phyloP scores from a whole-genome alignment of 202 grass and related monocot genomes.

The Setaria viridis region DNA sequence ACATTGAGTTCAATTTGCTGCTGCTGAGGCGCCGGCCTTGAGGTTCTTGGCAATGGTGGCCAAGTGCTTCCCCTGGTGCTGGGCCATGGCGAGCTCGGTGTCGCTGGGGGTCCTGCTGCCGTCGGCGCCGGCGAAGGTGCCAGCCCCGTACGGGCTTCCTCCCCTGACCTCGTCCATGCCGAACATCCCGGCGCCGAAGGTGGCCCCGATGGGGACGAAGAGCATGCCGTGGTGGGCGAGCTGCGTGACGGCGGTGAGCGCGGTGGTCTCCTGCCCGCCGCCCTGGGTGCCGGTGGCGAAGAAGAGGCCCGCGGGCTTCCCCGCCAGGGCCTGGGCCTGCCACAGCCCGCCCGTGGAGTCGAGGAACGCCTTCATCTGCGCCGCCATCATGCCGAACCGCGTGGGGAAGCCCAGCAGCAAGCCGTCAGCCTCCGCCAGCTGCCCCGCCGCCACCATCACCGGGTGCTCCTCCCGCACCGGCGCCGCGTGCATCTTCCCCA shows the following conservation, averaged over 20 bases:
- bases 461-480: not conserved
- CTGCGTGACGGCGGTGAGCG: not conserved
- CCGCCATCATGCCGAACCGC: not conserved
- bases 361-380: not conserved
- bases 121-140: not conserved
- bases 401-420: not conserved
- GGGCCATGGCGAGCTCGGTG: conserved; percentile 40
- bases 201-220: not conserved
- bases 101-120: not conserved
- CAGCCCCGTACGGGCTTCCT: not conserved
- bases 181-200: not conserved
- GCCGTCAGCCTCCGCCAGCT: not conserved
- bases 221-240: not conserved
- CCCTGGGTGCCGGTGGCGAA: not conserved
- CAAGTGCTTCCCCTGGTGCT: conserved; percentile 49
- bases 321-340: not conserved
- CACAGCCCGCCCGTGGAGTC: not conserved
- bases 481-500: conserved; percentile 3
- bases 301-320: not conserved
- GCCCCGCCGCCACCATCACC: not conserved
- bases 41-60: conserved; percentile 57
- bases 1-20: too few relatives aligned
- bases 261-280: not conserved
- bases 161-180: conserved; percentile 48
- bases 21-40: not conserved